Conservation (phyloP, 352 stramenopile genomes). For the Labyrinthula sp. region DNA sequence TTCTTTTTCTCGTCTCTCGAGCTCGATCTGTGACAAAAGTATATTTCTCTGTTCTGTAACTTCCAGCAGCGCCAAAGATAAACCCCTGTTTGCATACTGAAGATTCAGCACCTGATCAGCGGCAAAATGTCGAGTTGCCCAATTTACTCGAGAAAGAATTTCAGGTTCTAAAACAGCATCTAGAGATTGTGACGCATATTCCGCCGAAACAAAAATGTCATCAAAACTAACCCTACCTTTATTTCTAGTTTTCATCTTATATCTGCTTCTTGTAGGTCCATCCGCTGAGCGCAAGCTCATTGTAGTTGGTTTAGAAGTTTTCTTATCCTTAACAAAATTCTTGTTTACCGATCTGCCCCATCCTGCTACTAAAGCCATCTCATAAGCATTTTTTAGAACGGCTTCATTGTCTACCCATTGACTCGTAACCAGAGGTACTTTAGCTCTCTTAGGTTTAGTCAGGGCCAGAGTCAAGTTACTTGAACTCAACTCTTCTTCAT, state of each 20-base stretch:
- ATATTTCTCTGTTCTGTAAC: slow-evolving; percentile 11
- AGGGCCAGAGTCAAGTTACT: neutral
- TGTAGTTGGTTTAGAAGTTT: slow-evolving; percentile 5
- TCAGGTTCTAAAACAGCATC: neutral
- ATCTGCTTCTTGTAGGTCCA: neutral
- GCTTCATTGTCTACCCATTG: neutral
- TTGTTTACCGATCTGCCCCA: too few relatives aligned
- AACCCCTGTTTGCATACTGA: slow-evolving; percentile 7
- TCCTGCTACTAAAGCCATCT: too few relatives aligned
- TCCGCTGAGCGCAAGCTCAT: neutral
- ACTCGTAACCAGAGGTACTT: neutral
- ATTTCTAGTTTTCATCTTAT: neutral
- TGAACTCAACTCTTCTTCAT: slow-evolving; percentile 5
- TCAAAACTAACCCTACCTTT: slow-evolving; percentile 5
- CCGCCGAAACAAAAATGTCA: neutral
- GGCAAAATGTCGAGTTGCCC: slow-evolving; percentile 17
- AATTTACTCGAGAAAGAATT: slow-evolving; percentile 1
- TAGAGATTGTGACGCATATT: neutral
- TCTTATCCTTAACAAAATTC: too few relatives aligned
- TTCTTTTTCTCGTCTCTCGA: slow-evolving; percentile 7
- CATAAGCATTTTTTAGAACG: too few relatives aligned
- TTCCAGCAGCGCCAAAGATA: slow-evolving; percentile 5
- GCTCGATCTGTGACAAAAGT: slow-evolving; percentile 1
- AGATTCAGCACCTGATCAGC: slow-evolving; percentile 1
- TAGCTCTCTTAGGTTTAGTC: neutral